These are phyloP conservation scores for Volvox reticuliferus DNA, from an alignment of 139 green algal genomes.

Conservation along the genomic window DNA sequence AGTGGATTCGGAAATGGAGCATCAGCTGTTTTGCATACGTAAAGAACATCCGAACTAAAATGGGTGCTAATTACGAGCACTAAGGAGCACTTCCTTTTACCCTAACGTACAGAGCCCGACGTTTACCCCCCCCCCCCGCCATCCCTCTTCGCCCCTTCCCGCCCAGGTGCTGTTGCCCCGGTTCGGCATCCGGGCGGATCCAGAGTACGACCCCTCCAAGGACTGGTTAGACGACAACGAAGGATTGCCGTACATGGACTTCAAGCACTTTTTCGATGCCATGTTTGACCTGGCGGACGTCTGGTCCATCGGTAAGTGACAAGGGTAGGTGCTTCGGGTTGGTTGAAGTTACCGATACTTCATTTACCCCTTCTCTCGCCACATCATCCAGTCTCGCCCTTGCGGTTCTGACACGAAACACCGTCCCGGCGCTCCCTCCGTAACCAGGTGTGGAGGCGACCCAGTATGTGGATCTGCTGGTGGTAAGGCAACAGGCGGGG, in stretches of 20 bases:
- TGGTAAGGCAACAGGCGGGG: not conserved
- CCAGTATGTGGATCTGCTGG: slow-evolving; percentile 19
- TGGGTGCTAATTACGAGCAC: too few relatives aligned
- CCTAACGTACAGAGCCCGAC: too few relatives aligned
- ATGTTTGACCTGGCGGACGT: slow-evolving; percentile 58
- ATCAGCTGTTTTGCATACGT: too few relatives aligned
- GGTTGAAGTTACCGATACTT: too few relatives aligned
- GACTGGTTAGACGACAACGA: slow-evolving; percentile 39
- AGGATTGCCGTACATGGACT: slow-evolving; percentile 37
- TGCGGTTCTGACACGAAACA: too few relatives aligned
- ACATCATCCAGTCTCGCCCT: too few relatives aligned
- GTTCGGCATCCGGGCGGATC: slow-evolving; percentile 16
- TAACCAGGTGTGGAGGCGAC: not conserved
- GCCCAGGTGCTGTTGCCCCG: slow-evolving; percentile 16
- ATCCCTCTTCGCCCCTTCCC: not conserved
- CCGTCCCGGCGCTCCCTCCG: not conserved
- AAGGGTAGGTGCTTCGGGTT: too few relatives aligned
- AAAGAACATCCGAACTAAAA: too few relatives aligned
- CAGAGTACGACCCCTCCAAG: slow-evolving; percentile 15
- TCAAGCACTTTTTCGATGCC: slow-evolving; percentile 44
- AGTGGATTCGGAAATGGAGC: too few relatives aligned
- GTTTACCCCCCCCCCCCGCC: too few relatives aligned
- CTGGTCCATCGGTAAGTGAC: slow-evolving; percentile 5
- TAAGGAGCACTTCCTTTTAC: too few relatives aligned
- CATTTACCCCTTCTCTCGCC: too few relatives aligned